These are phyloP conservation scores for Fusarium sp. DNA, from an alignment of 2,329 filamentous ascomycete genomes.

Conservation along the genomic window DNA sequence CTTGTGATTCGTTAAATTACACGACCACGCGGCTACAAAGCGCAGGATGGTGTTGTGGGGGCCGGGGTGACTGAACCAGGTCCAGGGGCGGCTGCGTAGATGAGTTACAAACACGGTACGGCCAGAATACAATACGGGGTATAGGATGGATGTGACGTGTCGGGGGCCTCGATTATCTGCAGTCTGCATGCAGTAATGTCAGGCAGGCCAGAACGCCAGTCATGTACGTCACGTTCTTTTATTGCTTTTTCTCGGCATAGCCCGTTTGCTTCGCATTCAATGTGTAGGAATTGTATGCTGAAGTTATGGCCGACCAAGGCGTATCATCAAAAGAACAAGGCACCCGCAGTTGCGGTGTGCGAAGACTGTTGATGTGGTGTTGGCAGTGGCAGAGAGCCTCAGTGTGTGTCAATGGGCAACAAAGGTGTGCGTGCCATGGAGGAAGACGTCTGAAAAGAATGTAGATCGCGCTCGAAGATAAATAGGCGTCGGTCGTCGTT, in stretches of 20 bases:
- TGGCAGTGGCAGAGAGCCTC: slow-evolving; percentile 18
- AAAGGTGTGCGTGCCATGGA: neutral
- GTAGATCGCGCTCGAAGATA: slow-evolving; percentile 7
- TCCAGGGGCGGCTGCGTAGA: neutral
- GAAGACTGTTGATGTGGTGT: neutral
- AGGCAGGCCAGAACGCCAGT: slow-evolving; percentile 11
- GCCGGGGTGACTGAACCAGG: neutral
- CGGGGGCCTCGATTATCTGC: slow-evolving; percentile 2
- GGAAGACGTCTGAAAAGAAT: neutral
- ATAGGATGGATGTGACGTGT: slow-evolving; percentile 15
- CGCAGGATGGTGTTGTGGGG: neutral
- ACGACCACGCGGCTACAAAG: neutral
- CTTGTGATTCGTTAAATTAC: neutral
- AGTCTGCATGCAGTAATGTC: slow-evolving; percentile 17
- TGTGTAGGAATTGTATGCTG: neutral
- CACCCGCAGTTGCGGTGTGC: slow-evolving; percentile 17
- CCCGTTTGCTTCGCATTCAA: neutral
- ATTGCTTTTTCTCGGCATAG: slow-evolving; percentile 27
- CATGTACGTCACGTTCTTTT: slow-evolving; percentile 2
- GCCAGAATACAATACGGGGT: neutral
- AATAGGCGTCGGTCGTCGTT: slow-evolving; percentile 5
- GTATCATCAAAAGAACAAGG: slow-evolving; percentile 7
- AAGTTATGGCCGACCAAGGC: neutral
- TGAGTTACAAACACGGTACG: slow-evolving; percentile 6
- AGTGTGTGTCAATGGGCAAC: neutral